These are phyloP conservation scores for Coccomyxa sp. DNA, from an alignment of 139 green algal species.

Conservation along the genomic window DNA sequence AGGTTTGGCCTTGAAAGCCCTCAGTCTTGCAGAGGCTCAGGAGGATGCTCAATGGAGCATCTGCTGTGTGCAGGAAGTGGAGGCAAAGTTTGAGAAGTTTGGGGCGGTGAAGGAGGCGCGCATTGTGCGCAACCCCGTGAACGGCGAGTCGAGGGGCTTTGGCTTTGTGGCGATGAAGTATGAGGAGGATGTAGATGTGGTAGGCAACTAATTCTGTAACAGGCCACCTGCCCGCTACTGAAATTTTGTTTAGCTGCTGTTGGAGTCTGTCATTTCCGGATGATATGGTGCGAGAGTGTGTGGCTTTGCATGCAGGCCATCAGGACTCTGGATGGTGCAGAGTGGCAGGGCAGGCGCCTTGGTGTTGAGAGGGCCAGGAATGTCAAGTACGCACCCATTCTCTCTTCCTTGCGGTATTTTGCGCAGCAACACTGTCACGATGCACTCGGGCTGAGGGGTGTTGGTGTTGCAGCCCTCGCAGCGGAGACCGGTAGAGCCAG, in stretches of 20 bases:
- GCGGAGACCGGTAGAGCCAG: too few species aligned
- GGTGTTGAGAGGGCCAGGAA: conserved; percentile 49
- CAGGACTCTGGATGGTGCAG: conserved; percentile 31
- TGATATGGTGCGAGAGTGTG: background rate
- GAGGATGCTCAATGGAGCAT: background rate
- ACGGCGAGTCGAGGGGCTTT: conserved; percentile 52
- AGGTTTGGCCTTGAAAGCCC: background rate
- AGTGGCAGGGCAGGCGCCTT: conserved; percentile 60
- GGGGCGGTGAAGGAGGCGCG: conserved; percentile 40
- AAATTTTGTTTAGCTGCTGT: background rate
- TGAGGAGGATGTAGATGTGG: conserved; percentile 41
- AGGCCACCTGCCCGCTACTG: background rate
- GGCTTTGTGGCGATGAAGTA: conserved; percentile 55
- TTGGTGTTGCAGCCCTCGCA: too few species aligned
- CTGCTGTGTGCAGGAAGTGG: conserved; percentile 33
- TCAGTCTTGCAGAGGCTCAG: background rate
- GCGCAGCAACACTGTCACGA: too few species aligned
- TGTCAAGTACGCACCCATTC: conserved; percentile 7
- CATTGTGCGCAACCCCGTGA: conserved; percentile 52
- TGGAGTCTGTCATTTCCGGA: background rate
- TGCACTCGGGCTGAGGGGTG: too few species aligned
- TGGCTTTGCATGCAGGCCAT: conserved; percentile 20
- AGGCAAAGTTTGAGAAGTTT: conserved; percentile 37
- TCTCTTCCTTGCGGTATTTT: too few species aligned
- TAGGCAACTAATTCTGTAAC: background rate